Evolutionary conservation across 352 stramenopile species (phyloP).

Genomic region (Phytophthora boehmeriae): DNA sequence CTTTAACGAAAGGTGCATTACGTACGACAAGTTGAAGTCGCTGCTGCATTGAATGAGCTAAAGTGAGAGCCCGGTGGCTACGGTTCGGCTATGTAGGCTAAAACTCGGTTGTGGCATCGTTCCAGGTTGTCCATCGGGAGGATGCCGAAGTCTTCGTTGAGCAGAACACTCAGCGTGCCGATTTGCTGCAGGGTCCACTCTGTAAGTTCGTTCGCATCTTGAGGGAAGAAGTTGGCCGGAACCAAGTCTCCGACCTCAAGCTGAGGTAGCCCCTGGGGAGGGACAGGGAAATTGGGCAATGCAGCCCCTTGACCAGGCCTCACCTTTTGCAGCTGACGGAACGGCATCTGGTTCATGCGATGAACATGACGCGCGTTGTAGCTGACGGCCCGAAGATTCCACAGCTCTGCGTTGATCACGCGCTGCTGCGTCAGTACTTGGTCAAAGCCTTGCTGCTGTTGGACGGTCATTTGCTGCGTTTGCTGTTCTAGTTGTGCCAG

Average conservation of each 20-base stretch:
- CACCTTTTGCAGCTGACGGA: conserved; percentile 8
- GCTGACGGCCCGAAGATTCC: not conserved
- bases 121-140: too few species aligned
- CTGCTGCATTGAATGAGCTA: too few species aligned
- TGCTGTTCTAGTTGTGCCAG: not conserved
- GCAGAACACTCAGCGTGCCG: conserved; percentile 5
- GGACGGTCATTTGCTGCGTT: not conserved
- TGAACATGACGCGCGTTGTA: not conserved
- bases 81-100: too few species aligned
- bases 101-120: too few species aligned
- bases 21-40: too few species aligned
- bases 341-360: too few species aligned
- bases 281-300: not conserved
- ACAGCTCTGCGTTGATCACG: too few species aligned
- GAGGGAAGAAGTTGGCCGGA: conserved; percentile 5
- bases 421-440: not conserved
- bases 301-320: not conserved
- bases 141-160: conserved; percentile 17
- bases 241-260: conserved; percentile 8
- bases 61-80: too few species aligned
- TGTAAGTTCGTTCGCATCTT: not conserved
- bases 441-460: conserved; percentile 3
- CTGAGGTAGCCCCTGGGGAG: not conserved
- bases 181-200: conserved; percentile 2
- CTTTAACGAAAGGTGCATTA: too few species aligned